Base-by-base conservation (phyloP, 495 filamentous ascomycete genomes). In the Elasticomyces elasticus region DNA sequence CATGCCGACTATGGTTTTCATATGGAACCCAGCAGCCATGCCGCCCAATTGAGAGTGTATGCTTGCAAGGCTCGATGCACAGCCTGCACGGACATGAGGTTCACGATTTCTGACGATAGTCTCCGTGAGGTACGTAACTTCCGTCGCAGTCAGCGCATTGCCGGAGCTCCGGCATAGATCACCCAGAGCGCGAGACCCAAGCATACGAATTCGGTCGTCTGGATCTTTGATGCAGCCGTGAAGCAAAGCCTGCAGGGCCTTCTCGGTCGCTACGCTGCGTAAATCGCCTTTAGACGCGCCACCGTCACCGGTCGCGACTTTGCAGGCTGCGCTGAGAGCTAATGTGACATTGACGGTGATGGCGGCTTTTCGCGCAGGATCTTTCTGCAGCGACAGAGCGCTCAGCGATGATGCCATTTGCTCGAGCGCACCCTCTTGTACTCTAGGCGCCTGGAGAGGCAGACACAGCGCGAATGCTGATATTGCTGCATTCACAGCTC, bases 21-120 rank as follows among this genome's bases (percentile, higher is more conserved):
- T 72, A 66, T 99, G 92, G 62, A 89, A 85, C n/a, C 89, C 89
- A 48, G 92, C 92, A 52, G 94, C 94, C 90, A 99, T 97, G 58
- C 92, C 92, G 51, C 92, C 92, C 27, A 97, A 86, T 65, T 95
- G 87, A 1, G 88, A 82, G 67, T 97, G 92, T 41, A 97, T 97
- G 58, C 83, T 87, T 13, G 91, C 92, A 52, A 99, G 72, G 30
- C 92, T 89, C 72, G 92, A 83, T 19, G 94, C 94, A 66, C 89
- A 99, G 25, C 92, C 92, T 37, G 92, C 89, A 63, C 92, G 83
- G 12, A 87, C 87, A 63, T 86, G 91, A 5, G 92, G 92, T 54
- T 99, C 92, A 26, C 91, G 75, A 62, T 96, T 96, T 31, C 81
- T 77, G 11, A 99, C 88, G 60, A 99, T 94, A 6, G 83, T 92